Conservation (phyloP, 2,329 filamentous ascomycete species). For the Verticillium klebahnii region DNA sequence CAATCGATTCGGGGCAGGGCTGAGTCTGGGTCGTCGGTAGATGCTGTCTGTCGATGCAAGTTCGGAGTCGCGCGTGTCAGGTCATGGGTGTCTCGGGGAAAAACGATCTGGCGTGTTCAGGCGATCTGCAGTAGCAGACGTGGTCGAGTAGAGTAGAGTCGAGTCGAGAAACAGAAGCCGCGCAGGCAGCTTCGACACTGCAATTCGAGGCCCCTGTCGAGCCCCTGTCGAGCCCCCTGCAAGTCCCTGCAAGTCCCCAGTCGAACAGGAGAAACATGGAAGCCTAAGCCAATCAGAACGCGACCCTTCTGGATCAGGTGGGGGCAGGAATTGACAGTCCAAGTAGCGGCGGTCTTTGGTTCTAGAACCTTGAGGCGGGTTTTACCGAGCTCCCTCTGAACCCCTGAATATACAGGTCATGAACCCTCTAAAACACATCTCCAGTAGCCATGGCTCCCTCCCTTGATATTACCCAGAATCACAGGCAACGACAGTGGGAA, state of each 20-base stretch:
- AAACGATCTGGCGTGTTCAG: background rate
- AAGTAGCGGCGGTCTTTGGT: background rate
- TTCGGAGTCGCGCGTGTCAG: background rate
- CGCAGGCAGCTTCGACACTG: background rate
- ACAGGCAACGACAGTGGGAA: no score
- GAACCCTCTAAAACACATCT: no score
- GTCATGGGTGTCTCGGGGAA: background rate
- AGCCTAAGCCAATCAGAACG: background rate
- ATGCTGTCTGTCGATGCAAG: background rate
- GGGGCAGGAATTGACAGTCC: background rate
- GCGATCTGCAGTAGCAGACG: background rate
- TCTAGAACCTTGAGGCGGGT: background rate
- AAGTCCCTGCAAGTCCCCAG: no score
- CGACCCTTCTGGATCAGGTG: background rate
- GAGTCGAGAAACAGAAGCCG: background rate
- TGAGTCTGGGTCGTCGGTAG: background rate
- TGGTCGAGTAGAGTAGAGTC: background rate
- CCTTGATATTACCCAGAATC: no score
- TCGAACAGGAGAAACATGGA: background rate
- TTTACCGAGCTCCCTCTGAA: no score
- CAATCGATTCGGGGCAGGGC: background rate
- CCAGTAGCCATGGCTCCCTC: no score
- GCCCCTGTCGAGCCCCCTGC: background rate
- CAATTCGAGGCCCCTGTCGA: background rate
- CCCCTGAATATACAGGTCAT: no score